phyloP scores from a whole-genome alignment of 2,329 filamentous ascomycete species.

The Colletotrichum viniferum region DNA sequence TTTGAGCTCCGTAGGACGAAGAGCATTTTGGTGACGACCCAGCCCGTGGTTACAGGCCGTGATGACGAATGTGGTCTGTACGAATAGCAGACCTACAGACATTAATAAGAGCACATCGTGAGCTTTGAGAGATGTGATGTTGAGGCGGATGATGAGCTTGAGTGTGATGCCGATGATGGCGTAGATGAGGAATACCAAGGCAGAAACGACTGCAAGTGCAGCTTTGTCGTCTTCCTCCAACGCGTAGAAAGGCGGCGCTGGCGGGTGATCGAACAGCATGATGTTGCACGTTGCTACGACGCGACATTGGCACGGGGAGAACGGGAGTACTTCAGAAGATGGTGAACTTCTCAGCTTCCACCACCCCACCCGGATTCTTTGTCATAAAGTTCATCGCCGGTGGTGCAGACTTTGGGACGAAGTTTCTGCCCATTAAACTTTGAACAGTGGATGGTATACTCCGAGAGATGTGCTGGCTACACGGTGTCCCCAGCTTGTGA shows the following conservation, averaged over 20 bases:
- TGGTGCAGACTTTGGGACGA: not conserved
- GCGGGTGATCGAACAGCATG: not conserved
- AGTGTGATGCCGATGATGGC: not conserved
- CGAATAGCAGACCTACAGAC: not conserved
- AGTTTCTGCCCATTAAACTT: not conserved
- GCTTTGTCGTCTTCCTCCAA: not conserved
- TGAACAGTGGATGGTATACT: not conserved
- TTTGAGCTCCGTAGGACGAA: not conserved
- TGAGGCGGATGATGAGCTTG: not conserved
- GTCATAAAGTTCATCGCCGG: not conserved
- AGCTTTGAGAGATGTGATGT: not conserved
- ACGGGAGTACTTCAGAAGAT: not conserved
- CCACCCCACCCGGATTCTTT: not conserved
- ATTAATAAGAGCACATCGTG: not conserved
- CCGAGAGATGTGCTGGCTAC: not conserved
- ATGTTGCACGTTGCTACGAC: not conserved
- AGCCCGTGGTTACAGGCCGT: not conserved
- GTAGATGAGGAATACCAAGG: not conserved
- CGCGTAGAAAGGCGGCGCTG: not conserved
- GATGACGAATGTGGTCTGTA: not conserved
- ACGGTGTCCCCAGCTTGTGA: not conserved
- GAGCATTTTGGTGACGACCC: not conserved
- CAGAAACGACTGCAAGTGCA: not conserved
- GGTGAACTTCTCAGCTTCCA: not conserved
- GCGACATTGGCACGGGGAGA: not conserved